Base-by-base conservation (phyloP, 1,284 basidiomycete species). In the Leccinum griseonigrum region DNA sequence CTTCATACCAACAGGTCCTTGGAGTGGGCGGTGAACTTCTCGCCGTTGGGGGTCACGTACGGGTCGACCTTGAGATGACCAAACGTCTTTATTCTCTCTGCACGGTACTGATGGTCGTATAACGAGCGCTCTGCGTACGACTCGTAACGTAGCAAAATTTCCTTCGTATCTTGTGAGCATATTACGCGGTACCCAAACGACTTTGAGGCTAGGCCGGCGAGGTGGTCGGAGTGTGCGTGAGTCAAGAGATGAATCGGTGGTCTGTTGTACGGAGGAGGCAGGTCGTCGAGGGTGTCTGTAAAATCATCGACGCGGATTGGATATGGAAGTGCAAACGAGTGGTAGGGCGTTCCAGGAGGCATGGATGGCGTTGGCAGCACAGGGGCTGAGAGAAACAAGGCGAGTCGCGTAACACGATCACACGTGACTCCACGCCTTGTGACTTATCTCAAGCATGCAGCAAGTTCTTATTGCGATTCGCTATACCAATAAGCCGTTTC, bases 141-240 rank as follows among this genome's bases (percentile, higher is more conserved):
- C 69, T 95, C 91, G 65, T 92, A 85, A 54, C 83, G 80, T 22
- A 95, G 75, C 1, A 95, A 77, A 88, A 95, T 93, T 59, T 88
- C 82, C 74, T 94, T 95, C 11, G 93, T 86, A 72, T 94, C 91
- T 10, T 77, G 74, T 0, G 92, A 92, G 74, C 93, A 95, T 56
- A 92, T 74, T 11, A 95, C 83, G 3, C 77, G 80, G 32, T 83
- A 80, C 2, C 82, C 84, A 66, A 93, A 92, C 0, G 86, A 88
- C 64, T 86, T 85, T 18, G 88, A 81, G 18, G 85, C 81, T 11
- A 93, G 79, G 4, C 91, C 91, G 51, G 75, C 77, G 59, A 90
- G 79, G 71, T 95, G 93, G 74, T 95, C 94, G 0, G 92, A 82
- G 75, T 96, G 94, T 0, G 92, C 90, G 70, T 95, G 93, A 0